Evolutionary conservation across 192 early-diverging fungal species (phyloP), one percentile per base, ranked within the genome.

Genomic region (Linnemannia schmuckeri): DNA sequence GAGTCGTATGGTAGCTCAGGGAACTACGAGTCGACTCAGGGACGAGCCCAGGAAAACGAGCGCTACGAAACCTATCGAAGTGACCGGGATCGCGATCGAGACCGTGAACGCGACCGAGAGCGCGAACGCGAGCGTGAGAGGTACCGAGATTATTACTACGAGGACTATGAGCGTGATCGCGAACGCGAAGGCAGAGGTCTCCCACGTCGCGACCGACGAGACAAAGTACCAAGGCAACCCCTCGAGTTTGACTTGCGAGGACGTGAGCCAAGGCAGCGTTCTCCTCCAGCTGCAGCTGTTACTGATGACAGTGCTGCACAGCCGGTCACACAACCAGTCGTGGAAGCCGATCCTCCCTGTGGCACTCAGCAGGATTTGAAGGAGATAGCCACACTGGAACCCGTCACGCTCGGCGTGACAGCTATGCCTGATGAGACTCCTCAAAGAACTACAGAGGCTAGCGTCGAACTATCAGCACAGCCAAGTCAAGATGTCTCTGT

Each of bases 81-180:
- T 33, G 82, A 84, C 24, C 79, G 85, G 1, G 85, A 87, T 61
- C 75, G 85, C 9, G 79, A 87, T 2, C 76, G 80, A 0, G 85
- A 87, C 12, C 80, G 80, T 42, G 81, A 87, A 52, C 75, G 78
- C 40, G 85, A 87, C 38, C 78, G 78, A 30, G 77, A 87, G 35
- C 71, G 79, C 12, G 84, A 87, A 12, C 61, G 61, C 10, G 61
- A 66, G 13, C 61, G 61, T 33, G 61, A 66, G 61, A 66, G 61
- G 12, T 66, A 30, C 10, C 61, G 61, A 12, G 61, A 63, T 15
- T 66, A 66, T 33, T 66, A 66, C 30, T 66, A 33, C 30, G 61
- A 66, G 38, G 85, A 87, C 44, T 81, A 81, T 70, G 79, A 81
- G 24, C 78, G 79, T 33, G 84, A 86, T 6, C 76, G 77, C 35